These are phyloP conservation scores for Sodiomyces alkalinus DNA, from an alignment of 2,329 filamentous ascomycete genomes.

Conservation along the genomic window DNA sequence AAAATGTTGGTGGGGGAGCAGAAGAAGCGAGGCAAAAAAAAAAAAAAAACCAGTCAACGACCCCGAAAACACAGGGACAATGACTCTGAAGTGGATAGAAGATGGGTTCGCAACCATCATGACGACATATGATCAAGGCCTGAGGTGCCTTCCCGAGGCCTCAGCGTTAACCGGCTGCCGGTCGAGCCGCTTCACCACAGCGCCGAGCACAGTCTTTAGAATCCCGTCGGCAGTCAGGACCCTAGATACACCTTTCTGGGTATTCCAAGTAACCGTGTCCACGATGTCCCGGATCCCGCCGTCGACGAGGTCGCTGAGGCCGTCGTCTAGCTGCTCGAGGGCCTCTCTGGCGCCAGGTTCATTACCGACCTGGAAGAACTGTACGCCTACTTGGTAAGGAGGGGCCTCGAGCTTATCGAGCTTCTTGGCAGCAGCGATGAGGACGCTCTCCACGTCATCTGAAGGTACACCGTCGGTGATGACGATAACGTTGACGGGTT, in stretches of 20 bases:
- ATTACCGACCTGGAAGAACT: slow-evolving; percentile 88
- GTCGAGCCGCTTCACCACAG: slow-evolving; percentile 41
- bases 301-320: slow-evolving; percentile 37
- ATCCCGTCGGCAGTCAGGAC: slow-evolving; percentile 53
- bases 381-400: slow-evolving; percentile 73
- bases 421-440: slow-evolving; percentile 51
- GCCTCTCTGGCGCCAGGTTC: slow-evolving; percentile 50
- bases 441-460: slow-evolving; percentile 61
- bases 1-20: too few species aligned
- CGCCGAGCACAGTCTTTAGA: slow-evolving; percentile 69
- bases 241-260: slow-evolving; percentile 22
- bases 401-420: slow-evolving; percentile 57
- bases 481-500: slow-evolving; percentile 81
- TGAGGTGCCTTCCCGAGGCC: slow-evolving; percentile 1
- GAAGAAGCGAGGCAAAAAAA: too few species aligned
- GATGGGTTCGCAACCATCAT: too few species aligned
- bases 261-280: slow-evolving; percentile 68
- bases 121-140: slow-evolving; percentile 1
- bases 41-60: too few species aligned
- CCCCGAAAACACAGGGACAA: too few species aligned
- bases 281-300: slow-evolving; percentile 68
- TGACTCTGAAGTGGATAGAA: too few species aligned
- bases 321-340: slow-evolving; percentile 63
- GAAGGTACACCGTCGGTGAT: slow-evolving; percentile 77
- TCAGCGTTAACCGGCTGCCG: slow-evolving; percentile 10